Evolutionary conservation across 441 rosid genomes (phyloP), one percentile per base, ranked within the genome.

Genomic region (Metrosideros polymorpha): DNA sequence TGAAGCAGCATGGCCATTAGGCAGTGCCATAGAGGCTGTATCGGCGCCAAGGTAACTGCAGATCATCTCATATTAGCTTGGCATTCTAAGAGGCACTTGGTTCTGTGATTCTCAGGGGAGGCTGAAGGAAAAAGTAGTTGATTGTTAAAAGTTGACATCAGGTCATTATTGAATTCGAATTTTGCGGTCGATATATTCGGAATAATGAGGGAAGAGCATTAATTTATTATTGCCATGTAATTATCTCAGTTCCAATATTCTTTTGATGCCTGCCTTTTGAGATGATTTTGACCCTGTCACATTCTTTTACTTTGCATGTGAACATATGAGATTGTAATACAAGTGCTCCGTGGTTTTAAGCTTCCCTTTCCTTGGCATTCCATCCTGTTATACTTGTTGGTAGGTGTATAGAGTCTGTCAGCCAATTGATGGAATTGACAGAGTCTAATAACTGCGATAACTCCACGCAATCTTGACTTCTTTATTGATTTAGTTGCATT

Each of bases 1-100:
- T 32, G 99, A 95, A 93, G 98, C 99, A 51, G 98, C 98, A 9
- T 98, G 99, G 99, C 99, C 99, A 51, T 93, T 98, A 24, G 99
- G 99, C 89, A 98, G 99, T 85, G 99, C 99, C 87, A 96, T 96
- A n/a, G 99, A 95, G 87, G 99, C 99, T 24, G 90, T 96, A 61
- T 98, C 99, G 15, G 45, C 88, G 7, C 56, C 19, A 76, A 83
- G 88, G 51, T 84, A 35, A 84, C 47, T 71, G 83, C 82, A 42
- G 86, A 45, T 47, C 17, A 17, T 51, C 55, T 87, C 92, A 29
- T 86, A 22, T 71, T 75, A 63, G 83, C 45, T 85, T 71, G 63
- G 61, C 76, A 61, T 61, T 84, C 27, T 22, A 29, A 25, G 25
- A n/a, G n/a, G 77, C 83, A 35, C 83, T 35, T 39, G 35, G 35